phyloP scores from a whole-genome alignment of 2,329 filamentous ascomycete species.

The Beauveria asiatica region DNA sequence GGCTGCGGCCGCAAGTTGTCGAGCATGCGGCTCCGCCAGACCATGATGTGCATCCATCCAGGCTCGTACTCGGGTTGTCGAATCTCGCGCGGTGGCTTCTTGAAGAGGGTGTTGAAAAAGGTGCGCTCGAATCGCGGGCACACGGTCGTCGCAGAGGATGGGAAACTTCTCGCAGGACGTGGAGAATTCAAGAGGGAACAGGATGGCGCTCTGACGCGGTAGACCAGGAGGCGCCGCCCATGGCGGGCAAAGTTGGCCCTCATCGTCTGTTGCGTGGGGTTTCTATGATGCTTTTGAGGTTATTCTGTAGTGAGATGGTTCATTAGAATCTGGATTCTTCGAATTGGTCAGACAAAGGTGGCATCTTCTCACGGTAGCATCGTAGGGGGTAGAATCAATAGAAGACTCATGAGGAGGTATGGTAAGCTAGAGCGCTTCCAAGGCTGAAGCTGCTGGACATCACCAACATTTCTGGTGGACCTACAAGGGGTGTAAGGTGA shows the following conservation, averaged over 20 bases:
- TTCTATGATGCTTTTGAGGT: background rate
- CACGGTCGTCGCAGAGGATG: slow-evolving; percentile 17
- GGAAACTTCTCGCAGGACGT: slow-evolving; percentile 17
- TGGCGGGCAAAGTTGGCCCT: slow-evolving; percentile 37
- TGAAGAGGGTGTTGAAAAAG: slow-evolving; percentile 53
- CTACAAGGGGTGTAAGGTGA: background rate
- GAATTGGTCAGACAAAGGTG: background rate
- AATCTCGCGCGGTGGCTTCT: slow-evolving; percentile 48
- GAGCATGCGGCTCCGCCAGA: slow-evolving; percentile 54
- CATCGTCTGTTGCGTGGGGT: slow-evolving; percentile 20
- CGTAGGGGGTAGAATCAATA: background rate
- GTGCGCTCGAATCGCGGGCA: slow-evolving; percentile 26
- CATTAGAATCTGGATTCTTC: background rate
- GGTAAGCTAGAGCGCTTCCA: background rate
- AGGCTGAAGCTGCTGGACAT: background rate
- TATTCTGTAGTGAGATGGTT: background rate
- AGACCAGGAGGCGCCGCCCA: slow-evolving; percentile 32
- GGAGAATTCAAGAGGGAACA: slow-evolving; percentile 23
- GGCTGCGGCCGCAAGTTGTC: slow-evolving; percentile 58
- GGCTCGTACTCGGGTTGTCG: slow-evolving; percentile 58
- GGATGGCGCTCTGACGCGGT: slow-evolving; percentile 25
- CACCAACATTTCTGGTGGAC: slow-evolving; percentile 11
- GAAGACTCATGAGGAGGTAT: background rate
- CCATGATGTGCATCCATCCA: slow-evolving; percentile 63
- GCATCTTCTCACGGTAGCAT: background rate